Conservation (phyloP, 208 protist genomes). For the Angomonas deanei region DNA sequence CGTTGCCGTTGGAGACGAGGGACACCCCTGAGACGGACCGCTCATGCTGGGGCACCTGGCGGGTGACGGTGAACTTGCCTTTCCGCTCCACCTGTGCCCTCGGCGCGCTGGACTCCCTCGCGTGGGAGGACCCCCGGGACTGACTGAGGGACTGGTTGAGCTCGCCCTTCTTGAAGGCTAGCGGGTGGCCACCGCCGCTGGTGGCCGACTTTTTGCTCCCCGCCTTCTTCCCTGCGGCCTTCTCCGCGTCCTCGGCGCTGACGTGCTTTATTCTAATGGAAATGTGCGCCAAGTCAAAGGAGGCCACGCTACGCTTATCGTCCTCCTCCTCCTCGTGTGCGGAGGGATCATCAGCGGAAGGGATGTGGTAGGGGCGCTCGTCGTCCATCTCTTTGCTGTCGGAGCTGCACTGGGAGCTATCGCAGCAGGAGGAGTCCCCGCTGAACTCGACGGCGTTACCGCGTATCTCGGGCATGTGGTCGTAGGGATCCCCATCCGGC, state of each 20-base stretch:
- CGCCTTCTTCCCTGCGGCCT: neutral
- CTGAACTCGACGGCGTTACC: neutral
- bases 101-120: neutral
- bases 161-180: neutral
- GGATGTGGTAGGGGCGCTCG: neutral
- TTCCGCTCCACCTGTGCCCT: neutral
- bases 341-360: neutral
- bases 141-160: neutral
- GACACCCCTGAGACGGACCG: neutral
- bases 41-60: conserved; percentile 5
- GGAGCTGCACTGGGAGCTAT: neutral
- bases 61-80: conserved; percentile 24
- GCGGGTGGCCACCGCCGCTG: neutral
- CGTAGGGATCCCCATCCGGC: neutral
- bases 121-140: neutral
- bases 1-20: neutral
- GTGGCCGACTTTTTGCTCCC: neutral
- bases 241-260: neutral
- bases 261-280: neutral
- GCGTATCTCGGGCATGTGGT: neutral
- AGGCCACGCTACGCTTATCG: neutral
- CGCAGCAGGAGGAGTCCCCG: neutral
- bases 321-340: neutral
- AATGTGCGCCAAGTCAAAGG: neutral
- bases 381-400: neutral